Base-by-base conservation (phyloP, 1,284 basidiomycete genomes). In the Tilletia setariae region DNA sequence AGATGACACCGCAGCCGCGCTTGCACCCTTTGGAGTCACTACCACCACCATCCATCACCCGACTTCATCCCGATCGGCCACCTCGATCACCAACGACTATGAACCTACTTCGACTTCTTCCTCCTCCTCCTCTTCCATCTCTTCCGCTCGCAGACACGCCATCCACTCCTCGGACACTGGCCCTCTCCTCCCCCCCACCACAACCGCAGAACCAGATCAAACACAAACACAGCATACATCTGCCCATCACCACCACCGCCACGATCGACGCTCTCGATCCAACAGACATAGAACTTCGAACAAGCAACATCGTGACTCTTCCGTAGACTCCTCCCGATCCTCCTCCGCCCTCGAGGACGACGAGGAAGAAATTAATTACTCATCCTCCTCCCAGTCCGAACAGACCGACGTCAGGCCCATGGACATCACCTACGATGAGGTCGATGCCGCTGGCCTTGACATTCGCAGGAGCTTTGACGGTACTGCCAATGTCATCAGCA, bases 381-480 rank as follows among this genome's bases (percentile, higher is more conserved):
- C 35, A 40, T 40, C 35, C 35, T 40, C 35, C 11, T 40, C 35
- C 11, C 35, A 40, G 11, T 40, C 35, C 35, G 35, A 40, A 40
- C 35, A 40, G 35, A 40, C 35, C 35, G 35, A 40, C 6, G 35
- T 40, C 43, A 74, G 72, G 9, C 79, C 79, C n/a, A 78, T 79
- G 76, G 78, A 76, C 15, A 74, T 68, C 16, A 75, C 74, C 16
- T 42, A 19, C 19, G 69, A 68, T 32, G 72, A 75, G 61, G 72
- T 72, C 47, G 73, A 76, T 56, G 59, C 69, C 19, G 74, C 71
- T n/a, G 70, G 49, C 8, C n/a, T 51, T 16, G 49, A 28, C 49
- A 28, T 51, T 28, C n/a, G 49, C 49, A 51, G n/a, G 19, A 28
- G 16, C 23, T 40, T 25, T 25, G 46, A 44, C 13, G 3, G 25